These are phyloP conservation scores for Ichthyophthirius multifiliis DNA, from an alignment of 169 alveolate genomes.

Conservation along the genomic window DNA sequence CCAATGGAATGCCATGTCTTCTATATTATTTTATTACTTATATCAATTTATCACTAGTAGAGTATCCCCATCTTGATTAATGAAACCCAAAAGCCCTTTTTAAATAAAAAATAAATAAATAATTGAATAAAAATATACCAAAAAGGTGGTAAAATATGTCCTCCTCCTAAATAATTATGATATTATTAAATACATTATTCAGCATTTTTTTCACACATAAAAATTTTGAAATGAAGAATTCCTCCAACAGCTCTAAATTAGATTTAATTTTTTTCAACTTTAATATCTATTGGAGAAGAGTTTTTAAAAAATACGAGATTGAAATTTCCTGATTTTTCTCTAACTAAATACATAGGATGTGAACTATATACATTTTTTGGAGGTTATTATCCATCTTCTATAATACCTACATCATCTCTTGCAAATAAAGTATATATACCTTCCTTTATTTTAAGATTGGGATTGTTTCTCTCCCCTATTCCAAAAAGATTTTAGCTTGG, in stretches of 20 bases:
- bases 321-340: conserved; percentile 40
- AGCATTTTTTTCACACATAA: conserved; percentile 41
- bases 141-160: conserved; percentile 31
- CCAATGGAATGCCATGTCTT: conserved; percentile 73
- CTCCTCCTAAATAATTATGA: conserved; percentile 44
- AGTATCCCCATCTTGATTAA: conserved; percentile 76
- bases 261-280: conserved; percentile 5
- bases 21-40: conserved; percentile 49
- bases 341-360: conserved; percentile 43
- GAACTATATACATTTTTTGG: conserved; percentile 35
- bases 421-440: conserved; percentile 37
- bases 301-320: conserved; percentile 33
- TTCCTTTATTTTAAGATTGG: conserved; percentile 23
- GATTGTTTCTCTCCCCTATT: conserved; percentile 40
- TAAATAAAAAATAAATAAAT: neutral
- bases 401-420: conserved; percentile 12
- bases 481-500: conserved; percentile 39
- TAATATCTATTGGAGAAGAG: conserved; percentile 29
- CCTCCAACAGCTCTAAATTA: conserved; percentile 38
- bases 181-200: conserved; percentile 34
- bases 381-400: conserved; percentile 27
- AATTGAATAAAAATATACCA: neutral
- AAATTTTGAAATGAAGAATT: conserved; percentile 25
- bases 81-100: conserved; percentile 33
- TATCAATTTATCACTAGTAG: conserved; percentile 15